phyloP scores from a whole-genome alignment of 768 basidiomycete genomes.

The Lactarius hatsudake region DNA sequence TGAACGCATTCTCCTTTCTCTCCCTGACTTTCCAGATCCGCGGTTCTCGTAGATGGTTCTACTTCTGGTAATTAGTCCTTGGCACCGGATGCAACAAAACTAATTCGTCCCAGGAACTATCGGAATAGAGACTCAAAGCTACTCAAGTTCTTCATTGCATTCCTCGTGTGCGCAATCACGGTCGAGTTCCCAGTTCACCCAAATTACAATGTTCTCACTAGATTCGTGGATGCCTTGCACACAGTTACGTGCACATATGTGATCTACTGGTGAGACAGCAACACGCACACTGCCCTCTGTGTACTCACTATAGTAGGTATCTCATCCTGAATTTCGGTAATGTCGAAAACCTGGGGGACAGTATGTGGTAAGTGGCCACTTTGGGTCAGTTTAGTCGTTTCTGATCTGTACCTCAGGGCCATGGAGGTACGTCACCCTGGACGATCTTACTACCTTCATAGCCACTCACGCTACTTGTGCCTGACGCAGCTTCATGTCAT shows the following conservation, averaged over 20 bases:
- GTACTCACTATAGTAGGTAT: neutral
- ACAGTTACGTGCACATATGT: neutral
- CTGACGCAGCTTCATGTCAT: neutral
- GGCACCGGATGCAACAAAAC: neutral
- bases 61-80: neutral
- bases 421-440: neutral
- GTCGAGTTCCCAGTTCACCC: neutral
- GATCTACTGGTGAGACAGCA: neutral
- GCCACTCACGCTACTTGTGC: neutral
- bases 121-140: neutral
- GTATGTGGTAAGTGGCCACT: neutral
- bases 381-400: neutral
- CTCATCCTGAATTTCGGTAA: neutral
- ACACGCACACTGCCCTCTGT: neutral
- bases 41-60: neutral
- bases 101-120: neutral
- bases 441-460: neutral
- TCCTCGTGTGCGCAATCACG: neutral
- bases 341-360: neutral
- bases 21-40: neutral
- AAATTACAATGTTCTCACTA: neutral
- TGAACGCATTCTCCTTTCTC: neutral
- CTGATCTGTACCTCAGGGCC: neutral
- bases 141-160: neutral
- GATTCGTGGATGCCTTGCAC: neutral